Evolutionary conservation across 768 basidiomycete genomes (phyloP), one percentile per base, ranked within the genome.

Genomic region (Kondoa malvinella): DNA sequence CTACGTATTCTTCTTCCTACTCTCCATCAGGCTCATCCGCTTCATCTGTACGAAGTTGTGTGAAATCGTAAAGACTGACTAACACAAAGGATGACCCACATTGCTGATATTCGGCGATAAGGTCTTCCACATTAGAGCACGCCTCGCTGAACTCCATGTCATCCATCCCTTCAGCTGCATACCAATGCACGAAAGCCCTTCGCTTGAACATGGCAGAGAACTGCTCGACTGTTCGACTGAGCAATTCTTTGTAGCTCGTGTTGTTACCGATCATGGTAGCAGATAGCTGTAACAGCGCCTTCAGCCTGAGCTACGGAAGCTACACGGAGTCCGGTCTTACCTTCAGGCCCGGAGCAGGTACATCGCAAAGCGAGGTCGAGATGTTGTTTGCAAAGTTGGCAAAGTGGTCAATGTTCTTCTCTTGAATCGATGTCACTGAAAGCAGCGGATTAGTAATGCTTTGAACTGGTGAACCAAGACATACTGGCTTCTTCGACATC

Each of bases 81-180:
- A 21, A 50, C 8, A 8, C 12, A 50, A 8, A 50, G 40, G 21
- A 50, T 8, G 12, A 50, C 40, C 21, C 40, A 40, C 67, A 69
- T 78, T 91, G 90, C 76, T 94, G 89, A 80, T 95, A 95, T 80
- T 97, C 92, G 63, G 92, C 90, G 71, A 96, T 88, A 71, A 97
- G 81, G 81, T 96, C 92, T 77, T 94, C 92, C 92, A 97, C 94
- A 84, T 96, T 97, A 72, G 89, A 92, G 80, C 96, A 92, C 65
- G 94, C 92, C 79, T 97, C 94, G 70, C 92, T 92, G 84, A 96
- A 90, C 84, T 85, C 72, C 15, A 72, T 71, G 31, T 67, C 90
- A 77, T 92, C 91, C 91, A 92, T 92, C 57, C 90, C 90, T 76
- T 92, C 90, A 15, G 84, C 87, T 8, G 85, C 87, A 76, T 90